Base-by-base conservation (phyloP, 148 eudicot genomes). In the Camellia lanceoleosa region DNA sequence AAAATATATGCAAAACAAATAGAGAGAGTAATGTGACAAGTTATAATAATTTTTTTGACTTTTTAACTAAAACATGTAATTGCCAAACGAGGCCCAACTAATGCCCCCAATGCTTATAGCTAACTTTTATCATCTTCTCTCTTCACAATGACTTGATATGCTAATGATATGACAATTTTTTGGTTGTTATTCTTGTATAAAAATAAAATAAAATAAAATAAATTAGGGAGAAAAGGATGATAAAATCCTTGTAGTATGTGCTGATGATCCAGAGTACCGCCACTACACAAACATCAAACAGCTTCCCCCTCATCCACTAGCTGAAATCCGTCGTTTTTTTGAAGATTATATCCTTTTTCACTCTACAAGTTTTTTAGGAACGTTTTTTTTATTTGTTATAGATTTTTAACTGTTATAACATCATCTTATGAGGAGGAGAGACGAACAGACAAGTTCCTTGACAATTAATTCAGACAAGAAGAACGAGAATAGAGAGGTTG, bases 201-300 rank as follows among this genome's bases (percentile, higher is more conserved):
- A 23, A 23, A 23, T 0, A 0, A 23, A 23, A 23, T 23, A 23
- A 23, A 23, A 23, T 23, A 23, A 23, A 23, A 23, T 23, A 23
- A 23, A 23, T 23, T 23, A 94, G 98, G 98, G 98, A 20, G 98
- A 94, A 83, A 90, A 86, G 74, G 98, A 94, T 83, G 98, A 94
- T 71, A 94, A 94, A 85, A 92, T 94, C 64, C 90, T 94, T 63
- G 97, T 95, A 76, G 97, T 93, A 61, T 91, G 97, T 86, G 93
- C 95, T 60, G 95, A 93, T 74, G 97, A 94, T 83, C 98, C 96
- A 60, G 96, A 90, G 83, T 92, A 92, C 73, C 85, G 90, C n/a
- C 91, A 89, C 81, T 92, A 85, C 83, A 90, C 88, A 62, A 93
- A 92, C 76, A 92, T 94, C 80, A 84, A 85, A 54, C 87, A 94